A percentile compares a stretch with the other conserved stretches of the same genome.
These are phyloP conservation scores for Mimosa bimucronata DNA, from an alignment of 306 rosid species.

Conservation along the genomic window DNA sequence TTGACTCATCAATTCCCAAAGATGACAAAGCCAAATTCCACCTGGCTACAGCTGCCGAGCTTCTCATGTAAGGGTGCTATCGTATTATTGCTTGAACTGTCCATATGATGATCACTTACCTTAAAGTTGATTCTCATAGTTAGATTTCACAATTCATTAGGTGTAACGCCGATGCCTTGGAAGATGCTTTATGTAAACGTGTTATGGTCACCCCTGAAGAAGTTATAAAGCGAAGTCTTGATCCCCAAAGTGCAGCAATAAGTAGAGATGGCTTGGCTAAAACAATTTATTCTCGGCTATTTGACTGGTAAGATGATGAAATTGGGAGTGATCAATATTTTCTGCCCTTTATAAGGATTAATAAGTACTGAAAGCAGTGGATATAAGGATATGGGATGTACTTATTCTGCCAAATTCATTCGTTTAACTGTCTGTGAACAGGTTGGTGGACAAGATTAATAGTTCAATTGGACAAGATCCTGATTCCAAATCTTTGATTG, in stretches of 20 bases:
- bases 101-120: conserved; percentile 26
- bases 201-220: conserved; percentile 99
- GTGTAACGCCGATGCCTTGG: conserved; percentile 73
- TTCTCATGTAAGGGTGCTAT: conserved; percentile 74
- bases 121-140: conserved; percentile 34
- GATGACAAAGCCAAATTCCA: conserved; percentile 89
- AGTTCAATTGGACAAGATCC: conserved; percentile 94
- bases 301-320: conserved; percentile 77
- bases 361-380: conserved; percentile 1
- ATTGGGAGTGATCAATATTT: conserved; percentile 29
- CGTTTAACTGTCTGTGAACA: conserved; percentile 46
- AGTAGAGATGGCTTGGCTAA: conserved; percentile 97
- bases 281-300: conserved; percentile 89
- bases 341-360: conserved; percentile 21
- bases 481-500: conserved; percentile 80
- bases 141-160: conserved; percentile 51
- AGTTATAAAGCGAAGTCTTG: conserved; percentile 92
- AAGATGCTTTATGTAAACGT: conserved; percentile 97
- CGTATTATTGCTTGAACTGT: conserved; percentile 14
- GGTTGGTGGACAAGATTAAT: conserved; percentile 98
- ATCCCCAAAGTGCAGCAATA: conserved; percentile 89
- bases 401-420: conserved; percentile 38
- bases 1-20: conserved; percentile 92
- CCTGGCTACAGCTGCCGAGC: conserved; percentile 83
- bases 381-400: conserved; percentile 31